Evolutionary conservation across 768 basidiomycete genomes (phyloP).

Genomic region (Boletus sp.): DNA sequence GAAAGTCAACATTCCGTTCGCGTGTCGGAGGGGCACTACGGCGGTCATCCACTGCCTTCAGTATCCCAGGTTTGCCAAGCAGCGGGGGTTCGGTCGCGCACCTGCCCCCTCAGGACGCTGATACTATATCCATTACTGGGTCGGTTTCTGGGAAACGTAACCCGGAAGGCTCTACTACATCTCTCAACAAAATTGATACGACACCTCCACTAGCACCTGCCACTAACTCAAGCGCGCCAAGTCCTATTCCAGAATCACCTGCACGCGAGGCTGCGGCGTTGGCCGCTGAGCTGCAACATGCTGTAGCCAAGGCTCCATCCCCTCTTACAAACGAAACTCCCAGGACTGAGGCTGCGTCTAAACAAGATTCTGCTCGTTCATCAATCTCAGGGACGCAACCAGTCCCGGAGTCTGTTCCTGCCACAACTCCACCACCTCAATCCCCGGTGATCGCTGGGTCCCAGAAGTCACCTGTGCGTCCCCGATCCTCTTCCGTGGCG

Average conservation of each 20-base stretch:
- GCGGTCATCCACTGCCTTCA: slow-evolving; percentile 56
- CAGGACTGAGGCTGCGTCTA: slow-evolving; percentile 15
- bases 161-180: slow-evolving; percentile 26
- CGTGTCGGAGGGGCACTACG: slow-evolving; percentile 61
- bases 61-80: slow-evolving; percentile 36
- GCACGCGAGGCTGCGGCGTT: slow-evolving; percentile 50
- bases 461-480: slow-evolving; percentile 22
- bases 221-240: slow-evolving; percentile 38
- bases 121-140: slow-evolving; percentile 23
- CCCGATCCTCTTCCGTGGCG: slow-evolving; percentile 19
- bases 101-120: slow-evolving; percentile 26
- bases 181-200: slow-evolving; percentile 35
- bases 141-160: slow-evolving; percentile 30
- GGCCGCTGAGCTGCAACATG: slow-evolving; percentile 27
- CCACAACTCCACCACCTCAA: slow-evolving; percentile 14
- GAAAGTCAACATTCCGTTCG: slow-evolving; percentile 46
- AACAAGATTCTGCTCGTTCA: slow-evolving; percentile 16
- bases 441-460: slow-evolving; percentile 1
- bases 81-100: slow-evolving; percentile 25
- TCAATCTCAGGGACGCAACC: slow-evolving; percentile 20
- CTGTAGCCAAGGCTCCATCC: slow-evolving; percentile 36
- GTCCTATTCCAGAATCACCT: slow-evolving; percentile 71
- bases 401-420: slow-evolving; percentile 13
- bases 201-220: slow-evolving; percentile 19
- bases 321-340: slow-evolving; percentile 37